Percentiles rank a stretch among this genome's conserved stretches.
Conservation (phyloP, 441 rosid species). For the Macaranga tanarius region DNA sequence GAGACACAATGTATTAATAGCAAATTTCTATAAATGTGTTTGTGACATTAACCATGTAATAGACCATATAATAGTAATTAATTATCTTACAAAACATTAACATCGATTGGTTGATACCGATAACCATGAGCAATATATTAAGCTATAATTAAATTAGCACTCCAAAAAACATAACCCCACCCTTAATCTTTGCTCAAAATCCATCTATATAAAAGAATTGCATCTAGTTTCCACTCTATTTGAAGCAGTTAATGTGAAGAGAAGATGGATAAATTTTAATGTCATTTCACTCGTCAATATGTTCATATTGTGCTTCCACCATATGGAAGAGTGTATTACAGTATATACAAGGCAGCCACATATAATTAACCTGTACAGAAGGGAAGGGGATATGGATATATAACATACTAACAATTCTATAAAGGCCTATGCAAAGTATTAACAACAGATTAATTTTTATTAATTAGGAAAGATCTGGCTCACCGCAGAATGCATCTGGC, state of each 20-base stretch:
- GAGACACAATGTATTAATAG: no score
- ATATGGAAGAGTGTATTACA: background rate
- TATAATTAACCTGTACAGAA: background rate
- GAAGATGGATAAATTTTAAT: background rate
- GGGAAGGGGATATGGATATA: background rate
- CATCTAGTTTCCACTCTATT: no score
- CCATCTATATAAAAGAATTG: no score
- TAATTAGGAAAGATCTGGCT: slow-evolving; percentile 42
- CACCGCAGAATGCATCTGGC: slow-evolving; percentile 87
- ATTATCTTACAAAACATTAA: no score
- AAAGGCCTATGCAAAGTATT: slow-evolving; percentile 12
- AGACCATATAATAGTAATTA: no score
- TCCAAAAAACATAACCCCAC: no score
- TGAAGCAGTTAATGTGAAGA: background rate
- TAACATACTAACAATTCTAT: background rate
- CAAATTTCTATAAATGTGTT: no score
- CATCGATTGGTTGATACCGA: no score
- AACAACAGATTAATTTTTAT: background rate
- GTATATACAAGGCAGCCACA: background rate
- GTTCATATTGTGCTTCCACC: background rate
- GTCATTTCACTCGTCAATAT: background rate
- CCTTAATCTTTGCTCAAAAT: no score
- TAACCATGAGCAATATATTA: no score
- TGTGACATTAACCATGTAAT: no score
- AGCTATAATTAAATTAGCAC: no score